Base-by-base conservation (phyloP, 2,329 filamentous ascomycete genomes). In the Diaporthe ampelina region DNA sequence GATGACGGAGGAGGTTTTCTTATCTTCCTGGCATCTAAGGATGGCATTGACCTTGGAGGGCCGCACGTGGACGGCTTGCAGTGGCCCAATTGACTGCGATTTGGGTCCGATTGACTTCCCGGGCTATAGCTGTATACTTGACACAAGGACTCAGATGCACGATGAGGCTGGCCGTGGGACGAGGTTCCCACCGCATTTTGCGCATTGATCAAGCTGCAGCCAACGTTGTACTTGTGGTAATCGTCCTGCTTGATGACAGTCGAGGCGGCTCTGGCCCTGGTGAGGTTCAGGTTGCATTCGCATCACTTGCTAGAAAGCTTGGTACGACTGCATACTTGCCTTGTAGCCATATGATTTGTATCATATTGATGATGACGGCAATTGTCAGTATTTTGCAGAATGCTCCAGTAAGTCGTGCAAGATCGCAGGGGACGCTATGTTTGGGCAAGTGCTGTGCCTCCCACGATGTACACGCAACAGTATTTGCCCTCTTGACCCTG, bases 221-320 rank as follows among this genome's bases (percentile, higher is more conserved):
- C 1, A 9, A 21, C n/a, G 8, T 11, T 48, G 29, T 19, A 10
- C 0, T 37, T 29, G 4, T 26, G 45, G 0, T n/a, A 37, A 0
- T 6, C 21, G 15, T 26, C 15, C 19, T 32, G 61, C 2, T 21
- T 19, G 40, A 9, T 7, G 48, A 24, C 9, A 24, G 15, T 26
- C 13, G 32, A 54, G 48, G 48, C 48, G n/a, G 63, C 32, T 54
- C 48, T 68, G n/a, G 45, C 48, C 32, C 2, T 0, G 9, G 32
- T 52, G 0, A 52, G 21, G 29, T 26, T 15, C 8, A 50, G 32
- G 63, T 68, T 40, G 32, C 63, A 68, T 10, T 54, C 32, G 48
- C 63, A 68, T 54, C 29, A 40, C 32, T 37, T 54, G 63, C 63
- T 11, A 4, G 15, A 54, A 54, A 68, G 63, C 63, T 68, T 68